Percentiles rank a stretch among this genome's conserved stretches.
These are phyloP conservation scores for Suillus subluteus DNA, from an alignment of 768 basidiomycete species.

Conservation along the genomic window DNA sequence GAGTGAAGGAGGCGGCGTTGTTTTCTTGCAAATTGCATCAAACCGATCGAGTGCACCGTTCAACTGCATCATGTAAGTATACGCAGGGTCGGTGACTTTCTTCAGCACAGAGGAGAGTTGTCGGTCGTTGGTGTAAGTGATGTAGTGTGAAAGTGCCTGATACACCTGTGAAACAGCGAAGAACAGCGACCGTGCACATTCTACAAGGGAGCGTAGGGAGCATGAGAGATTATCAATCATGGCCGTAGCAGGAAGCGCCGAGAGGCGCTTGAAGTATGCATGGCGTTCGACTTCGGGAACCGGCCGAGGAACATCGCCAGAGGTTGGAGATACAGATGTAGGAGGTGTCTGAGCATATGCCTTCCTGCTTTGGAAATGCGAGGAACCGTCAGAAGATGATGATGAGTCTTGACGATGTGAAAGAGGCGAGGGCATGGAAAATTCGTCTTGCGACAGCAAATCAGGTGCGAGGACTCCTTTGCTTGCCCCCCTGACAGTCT, in stretches of 20 bases:
- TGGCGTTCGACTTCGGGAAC: conserved; percentile 77
- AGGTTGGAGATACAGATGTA: conserved; percentile 43
- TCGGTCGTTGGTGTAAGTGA: conserved; percentile 80
- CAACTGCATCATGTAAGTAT: conserved; percentile 76
- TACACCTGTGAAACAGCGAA: conserved; percentile 93
- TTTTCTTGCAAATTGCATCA: conserved; percentile 75
- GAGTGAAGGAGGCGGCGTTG: conserved; percentile 66
- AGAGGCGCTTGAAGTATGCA: conserved; percentile 93
- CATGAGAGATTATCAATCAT: conserved; percentile 70
- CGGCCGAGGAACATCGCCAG: conserved; percentile 38
- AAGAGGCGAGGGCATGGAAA: conserved; percentile 42
- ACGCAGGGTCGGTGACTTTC: conserved; percentile 87
- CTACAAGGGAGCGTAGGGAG: conserved; percentile 70
- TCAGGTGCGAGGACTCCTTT: conserved; percentile 5
- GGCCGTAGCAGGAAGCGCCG: conserved; percentile 65
- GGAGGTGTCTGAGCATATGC: conserved; percentile 34
- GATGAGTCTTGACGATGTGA: conserved; percentile 53
- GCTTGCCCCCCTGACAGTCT: conserved; percentile 28
- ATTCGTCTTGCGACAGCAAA: conserved; percentile 30
- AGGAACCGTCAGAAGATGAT: conserved; percentile 37
- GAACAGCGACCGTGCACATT: conserved; percentile 89
- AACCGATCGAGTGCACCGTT: conserved; percentile 92
- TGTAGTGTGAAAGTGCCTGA: conserved; percentile 86
- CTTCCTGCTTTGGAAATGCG: conserved; percentile 27
- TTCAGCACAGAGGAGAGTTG: conserved; percentile 77